Evolutionary conservation across 2,329 filamentous ascomycete genomes (phyloP).

Genomic region (Neonectria faginata): DNA sequence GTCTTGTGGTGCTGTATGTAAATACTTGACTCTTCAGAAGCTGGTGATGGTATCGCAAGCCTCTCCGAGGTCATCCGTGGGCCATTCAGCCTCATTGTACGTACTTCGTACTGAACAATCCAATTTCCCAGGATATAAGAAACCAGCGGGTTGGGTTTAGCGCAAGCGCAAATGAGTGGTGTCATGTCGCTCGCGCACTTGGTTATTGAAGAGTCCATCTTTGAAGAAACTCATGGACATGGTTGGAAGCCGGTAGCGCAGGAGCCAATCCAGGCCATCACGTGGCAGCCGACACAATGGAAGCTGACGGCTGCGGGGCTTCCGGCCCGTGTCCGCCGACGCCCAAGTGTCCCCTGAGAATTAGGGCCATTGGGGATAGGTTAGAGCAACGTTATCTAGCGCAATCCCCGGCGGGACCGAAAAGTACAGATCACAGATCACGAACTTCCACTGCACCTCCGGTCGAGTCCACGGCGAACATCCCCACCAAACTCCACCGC

Average conservation of each 20-base stretch:
- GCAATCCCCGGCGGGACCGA: slow-evolving; percentile 24
- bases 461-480: neutral
- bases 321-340: slow-evolving; percentile 17
- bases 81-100: too few relatives aligned
- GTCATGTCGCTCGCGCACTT: slow-evolving; percentile 8
- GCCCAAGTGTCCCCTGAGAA: neutral
- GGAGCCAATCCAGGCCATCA: neutral
- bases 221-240: slow-evolving; percentile 21
- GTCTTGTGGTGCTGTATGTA: neutral
- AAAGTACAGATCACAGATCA: slow-evolving; percentile 50
- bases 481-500: slow-evolving; percentile 6
- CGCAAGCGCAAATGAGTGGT: slow-evolving; percentile 5
- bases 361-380: too few relatives aligned
- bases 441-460: slow-evolving; percentile 35
- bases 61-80: too few relatives aligned
- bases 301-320: slow-evolving; percentile 13
- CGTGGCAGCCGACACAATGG: slow-evolving; percentile 10
- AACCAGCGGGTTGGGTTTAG: slow-evolving; percentile 6
- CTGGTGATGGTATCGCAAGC: too few relatives aligned
- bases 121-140: neutral
- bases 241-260: slow-evolving; percentile 14
- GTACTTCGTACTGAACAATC: too few relatives aligned
- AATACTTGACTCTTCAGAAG: neutral
- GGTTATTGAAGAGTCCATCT: neutral
- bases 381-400: neutral